Conservation (phyloP, 331 rosid species). For the Prunus yedoensis region DNA sequence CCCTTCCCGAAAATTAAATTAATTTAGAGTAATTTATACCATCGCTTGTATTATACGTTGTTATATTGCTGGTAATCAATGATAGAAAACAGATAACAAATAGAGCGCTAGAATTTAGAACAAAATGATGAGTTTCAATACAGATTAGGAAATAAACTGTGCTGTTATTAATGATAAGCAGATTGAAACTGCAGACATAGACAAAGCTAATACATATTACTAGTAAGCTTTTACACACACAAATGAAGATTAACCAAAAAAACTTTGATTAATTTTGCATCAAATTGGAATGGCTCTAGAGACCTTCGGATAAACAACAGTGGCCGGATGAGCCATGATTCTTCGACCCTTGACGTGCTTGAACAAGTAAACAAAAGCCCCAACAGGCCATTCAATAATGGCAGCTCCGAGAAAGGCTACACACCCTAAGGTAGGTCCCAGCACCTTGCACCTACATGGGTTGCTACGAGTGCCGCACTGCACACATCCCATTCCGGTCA, state of each 20-base stretch:
- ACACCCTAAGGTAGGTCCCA: constrained; percentile 72
- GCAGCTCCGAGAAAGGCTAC: constrained; percentile 60
- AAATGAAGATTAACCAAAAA: neutral
- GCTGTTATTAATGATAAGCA: neutral
- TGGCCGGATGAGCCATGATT: constrained; percentile 78
- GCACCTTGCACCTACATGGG: constrained; percentile 86
- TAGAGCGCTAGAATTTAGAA: neutral
- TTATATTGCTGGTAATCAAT: too few relatives aligned
- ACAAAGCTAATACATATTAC: neutral
- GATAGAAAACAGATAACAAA: neutral
- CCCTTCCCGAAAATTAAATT: too few relatives aligned
- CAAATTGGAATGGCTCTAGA: constrained; percentile 53
- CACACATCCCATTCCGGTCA: constrained; percentile 28
- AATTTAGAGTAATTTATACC: too few relatives aligned
- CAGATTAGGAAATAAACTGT: neutral
- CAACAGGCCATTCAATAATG: constrained; percentile 80
- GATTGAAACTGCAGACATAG: neutral
- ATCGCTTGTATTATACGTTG: too few relatives aligned
- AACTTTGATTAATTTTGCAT: neutral
- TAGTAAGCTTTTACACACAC: neutral
- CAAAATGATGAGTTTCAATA: neutral
- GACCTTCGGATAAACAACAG: constrained; percentile 61
- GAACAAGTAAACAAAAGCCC: constrained; percentile 60
- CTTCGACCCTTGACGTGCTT: constrained; percentile 71
- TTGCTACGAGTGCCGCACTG: constrained; percentile 66